phyloP scores from a whole-genome alignment of 768 basidiomycete genomes.

The Lactarius tabidus region DNA sequence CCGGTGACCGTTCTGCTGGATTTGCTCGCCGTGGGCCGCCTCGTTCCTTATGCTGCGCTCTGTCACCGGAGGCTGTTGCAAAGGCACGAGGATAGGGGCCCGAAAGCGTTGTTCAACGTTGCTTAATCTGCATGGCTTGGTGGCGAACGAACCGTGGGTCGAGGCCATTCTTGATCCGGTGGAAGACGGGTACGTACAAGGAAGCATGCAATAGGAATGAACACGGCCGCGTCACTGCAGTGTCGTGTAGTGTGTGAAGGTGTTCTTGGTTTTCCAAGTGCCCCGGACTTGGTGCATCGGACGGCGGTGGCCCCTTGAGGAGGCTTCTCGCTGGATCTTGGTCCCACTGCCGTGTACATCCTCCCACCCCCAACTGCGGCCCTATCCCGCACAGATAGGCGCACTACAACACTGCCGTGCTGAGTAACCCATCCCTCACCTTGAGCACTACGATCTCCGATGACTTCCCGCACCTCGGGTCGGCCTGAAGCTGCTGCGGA shows the following conservation, averaged over 20 bases:
- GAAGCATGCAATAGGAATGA: conserved; percentile 15
- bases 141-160: conserved; percentile 12
- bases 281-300: conserved; percentile 16
- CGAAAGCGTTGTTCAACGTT: conserved; percentile 22
- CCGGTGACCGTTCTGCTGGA: conserved; percentile 22
- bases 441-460: conserved; percentile 7
- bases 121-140: conserved; percentile 23
- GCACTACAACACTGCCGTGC: conserved; percentile 12
- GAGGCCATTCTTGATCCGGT: conserved; percentile 6
- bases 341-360: conserved; percentile 5
- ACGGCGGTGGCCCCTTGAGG: conserved; percentile 2
- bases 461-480: neutral
- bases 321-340: neutral
- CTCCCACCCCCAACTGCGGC: conserved; percentile 21
- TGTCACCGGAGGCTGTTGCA: conserved; percentile 7
- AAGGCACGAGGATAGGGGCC: conserved; percentile 15
- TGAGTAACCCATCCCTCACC: conserved; percentile 13
- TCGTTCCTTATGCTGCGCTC: conserved; percentile 13
- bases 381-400: conserved; percentile 21
- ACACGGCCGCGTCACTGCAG: conserved; percentile 11
- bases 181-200: conserved; percentile 17
- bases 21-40: conserved; percentile 25
- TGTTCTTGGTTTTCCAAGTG: conserved; percentile 5
- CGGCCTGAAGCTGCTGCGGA: conserved; percentile 15
- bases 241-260: conserved; percentile 12